A percentile compares a stretch with the other conserved stretches of the same genome.
These are phyloP conservation scores for Clathrus columnatus DNA, from an alignment of 768 basidiomycete genomes.

Conservation along the genomic window DNA sequence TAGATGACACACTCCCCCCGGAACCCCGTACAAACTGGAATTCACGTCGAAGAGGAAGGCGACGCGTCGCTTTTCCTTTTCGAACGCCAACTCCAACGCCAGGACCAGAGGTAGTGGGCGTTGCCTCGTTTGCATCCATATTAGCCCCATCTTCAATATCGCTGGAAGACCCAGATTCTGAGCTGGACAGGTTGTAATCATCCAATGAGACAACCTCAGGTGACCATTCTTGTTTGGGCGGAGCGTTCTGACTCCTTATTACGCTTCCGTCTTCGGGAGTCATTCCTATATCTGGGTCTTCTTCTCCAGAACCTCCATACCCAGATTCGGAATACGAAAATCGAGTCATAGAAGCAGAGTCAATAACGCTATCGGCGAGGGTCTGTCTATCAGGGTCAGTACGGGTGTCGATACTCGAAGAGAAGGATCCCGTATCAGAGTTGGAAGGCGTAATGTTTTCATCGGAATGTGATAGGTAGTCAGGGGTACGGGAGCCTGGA, in stretches of 20 bases:
- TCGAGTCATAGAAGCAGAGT: background rate
- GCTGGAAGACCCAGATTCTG: conserved; percentile 39
- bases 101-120: conserved; percentile 24
- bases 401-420: background rate
- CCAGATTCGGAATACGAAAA: background rate
- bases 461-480: background rate
- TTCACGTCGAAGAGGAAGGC: conserved; percentile 66
- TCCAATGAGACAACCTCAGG: conserved; percentile 72
- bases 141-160: conserved; percentile 26
- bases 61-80: conserved; percentile 38
- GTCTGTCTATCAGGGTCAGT: background rate
- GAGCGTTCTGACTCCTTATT: background rate
- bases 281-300: background rate
- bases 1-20: conserved; percentile 64
- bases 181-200: conserved; percentile 73
- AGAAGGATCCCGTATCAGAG: background rate
- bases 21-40: conserved; percentile 75
- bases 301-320: background rate
- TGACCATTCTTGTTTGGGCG: conserved; percentile 25
- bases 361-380: background rate
- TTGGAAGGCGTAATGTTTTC: background rate
- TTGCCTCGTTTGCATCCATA: too few relatives aligned
- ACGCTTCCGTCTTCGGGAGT: background rate
- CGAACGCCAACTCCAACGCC: conserved; percentile 37
- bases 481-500: background rate